Conservation (phyloP, 768 basidiomycete species). For the Gymnopilus junonius region DNA sequence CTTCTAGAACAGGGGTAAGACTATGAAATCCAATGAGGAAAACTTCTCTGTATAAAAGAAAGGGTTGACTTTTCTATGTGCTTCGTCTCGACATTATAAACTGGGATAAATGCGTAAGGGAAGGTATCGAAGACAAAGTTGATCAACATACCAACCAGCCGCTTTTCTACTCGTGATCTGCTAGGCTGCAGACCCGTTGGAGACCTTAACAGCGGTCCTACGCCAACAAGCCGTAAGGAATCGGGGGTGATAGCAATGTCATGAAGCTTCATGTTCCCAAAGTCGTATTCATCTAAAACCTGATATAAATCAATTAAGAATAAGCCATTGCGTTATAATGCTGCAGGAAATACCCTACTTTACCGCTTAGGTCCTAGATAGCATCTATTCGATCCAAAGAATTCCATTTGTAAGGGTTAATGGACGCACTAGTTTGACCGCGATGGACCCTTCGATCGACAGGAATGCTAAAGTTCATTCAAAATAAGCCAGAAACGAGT, state of each 20-base stretch:
- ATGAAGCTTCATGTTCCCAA: constrained; percentile 66
- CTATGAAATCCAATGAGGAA: constrained; percentile 35
- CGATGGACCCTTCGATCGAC: constrained; percentile 68
- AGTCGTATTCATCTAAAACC: constrained; percentile 60
- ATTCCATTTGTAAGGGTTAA: background rate
- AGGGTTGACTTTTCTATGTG: constrained; percentile 65
- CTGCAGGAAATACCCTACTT: constrained; percentile 35
- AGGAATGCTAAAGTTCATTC: constrained; percentile 55
- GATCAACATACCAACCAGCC: constrained; percentile 63
- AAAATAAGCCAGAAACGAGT: background rate
- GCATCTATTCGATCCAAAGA: constrained; percentile 13
- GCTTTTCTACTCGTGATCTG: constrained; percentile 72
- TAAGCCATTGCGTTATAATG: background rate
- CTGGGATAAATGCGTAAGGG: constrained; percentile 37
- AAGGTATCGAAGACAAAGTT: background rate
- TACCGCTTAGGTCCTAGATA: constrained; percentile 60
- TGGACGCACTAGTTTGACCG: constrained; percentile 58
- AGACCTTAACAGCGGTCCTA: constrained; percentile 70
- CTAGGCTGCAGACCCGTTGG: constrained; percentile 67
- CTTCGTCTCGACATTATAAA: constrained; percentile 68
- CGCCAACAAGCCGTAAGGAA: constrained; percentile 63
- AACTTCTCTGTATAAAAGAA: background rate
- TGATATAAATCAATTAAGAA: constrained; percentile 22
- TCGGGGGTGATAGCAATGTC: constrained; percentile 76
- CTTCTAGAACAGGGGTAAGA: constrained; percentile 73